Conservation (phyloP, 2,329 filamentous ascomycete genomes). For the Byssothecium circinans region DNA sequence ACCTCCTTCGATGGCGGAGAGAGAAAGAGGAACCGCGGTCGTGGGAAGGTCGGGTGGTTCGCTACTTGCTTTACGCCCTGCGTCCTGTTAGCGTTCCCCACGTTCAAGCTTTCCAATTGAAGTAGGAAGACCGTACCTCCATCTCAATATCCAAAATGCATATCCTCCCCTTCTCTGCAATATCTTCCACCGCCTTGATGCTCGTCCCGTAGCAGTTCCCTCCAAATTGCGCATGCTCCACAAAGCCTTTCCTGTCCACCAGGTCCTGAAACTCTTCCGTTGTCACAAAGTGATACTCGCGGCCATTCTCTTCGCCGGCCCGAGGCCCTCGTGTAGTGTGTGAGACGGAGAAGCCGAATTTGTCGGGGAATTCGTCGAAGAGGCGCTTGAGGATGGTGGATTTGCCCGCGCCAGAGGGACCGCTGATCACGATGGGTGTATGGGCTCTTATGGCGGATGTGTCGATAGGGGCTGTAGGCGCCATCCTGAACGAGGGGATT, state of each 20-base stretch:
- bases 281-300: conserved; percentile 74
- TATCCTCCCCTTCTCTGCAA: conserved; percentile 69
- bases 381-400: conserved; percentile 76
- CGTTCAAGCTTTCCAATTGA: background rate
- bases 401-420: conserved; percentile 79
- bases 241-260: conserved; percentile 66
- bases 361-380: conserved; percentile 65
- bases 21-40: conserved; percentile 80
- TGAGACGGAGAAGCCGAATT: conserved; percentile 63
- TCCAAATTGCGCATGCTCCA: conserved; percentile 85
- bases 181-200: conserved; percentile 74
- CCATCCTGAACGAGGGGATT: conserved; percentile 22
- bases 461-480: conserved; percentile 20
- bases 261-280: conserved; percentile 54
- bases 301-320: conserved; percentile 71
- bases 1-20: conserved; percentile 74
- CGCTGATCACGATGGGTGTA: conserved; percentile 72
- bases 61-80: conserved; percentile 92
- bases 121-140: conserved; percentile 60
- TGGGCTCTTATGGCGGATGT: conserved; percentile 22
- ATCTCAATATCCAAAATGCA: conserved; percentile 96
- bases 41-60: conserved; percentile 63
- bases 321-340: conserved; percentile 83
- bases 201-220: conserved; percentile 87
- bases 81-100: conserved; percentile 1